These are phyloP conservation scores for Kodamaea arcana DNA, from an alignment of 1,139 yeast species.

Conservation along the genomic window DNA sequence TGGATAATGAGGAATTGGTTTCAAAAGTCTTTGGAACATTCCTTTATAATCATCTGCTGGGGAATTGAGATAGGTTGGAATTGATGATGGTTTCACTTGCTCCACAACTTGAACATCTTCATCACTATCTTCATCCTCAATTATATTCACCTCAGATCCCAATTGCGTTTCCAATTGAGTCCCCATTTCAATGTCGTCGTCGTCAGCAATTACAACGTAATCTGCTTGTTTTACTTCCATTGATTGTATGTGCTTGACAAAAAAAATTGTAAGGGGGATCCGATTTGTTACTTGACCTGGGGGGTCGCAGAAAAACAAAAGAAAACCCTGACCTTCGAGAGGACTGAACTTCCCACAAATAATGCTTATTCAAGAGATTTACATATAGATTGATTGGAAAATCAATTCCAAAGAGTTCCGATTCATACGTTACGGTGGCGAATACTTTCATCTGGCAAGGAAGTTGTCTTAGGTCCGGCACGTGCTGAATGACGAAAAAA, in stretches of 20 bases:
- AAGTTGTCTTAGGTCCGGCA: background rate
- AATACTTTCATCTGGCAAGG: too few relatives aligned
- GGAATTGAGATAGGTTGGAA: conserved; percentile 12
- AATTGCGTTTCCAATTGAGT: background rate
- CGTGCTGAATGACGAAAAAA: background rate
- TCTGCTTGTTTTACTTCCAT: conserved; percentile 4
- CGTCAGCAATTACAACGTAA: conserved; percentile 6
- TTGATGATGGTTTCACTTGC: conserved; percentile 1
- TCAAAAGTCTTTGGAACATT: conserved; percentile 31
- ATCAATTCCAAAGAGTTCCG: too few relatives aligned
- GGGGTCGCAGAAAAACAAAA: background rate
- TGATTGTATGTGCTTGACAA: background rate
- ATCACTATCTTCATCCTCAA: conserved; percentile 10
- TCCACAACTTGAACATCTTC: conserved; percentile 7
- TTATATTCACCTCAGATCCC: conserved; percentile 1
- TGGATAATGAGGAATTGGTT: conserved; percentile 44
- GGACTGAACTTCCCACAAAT: too few relatives aligned
- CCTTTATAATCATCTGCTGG: conserved; percentile 30
- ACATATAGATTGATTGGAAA: too few relatives aligned
- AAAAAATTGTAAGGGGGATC: background rate
- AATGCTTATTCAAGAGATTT: too few relatives aligned
- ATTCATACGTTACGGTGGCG: too few relatives aligned
- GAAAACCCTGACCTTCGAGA: too few relatives aligned
- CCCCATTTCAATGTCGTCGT: conserved; percentile 3
- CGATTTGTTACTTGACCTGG: background rate